Conservation (phyloP, 2,329 filamentous ascomycete genomes). For the Penicillium decumbens region DNA sequence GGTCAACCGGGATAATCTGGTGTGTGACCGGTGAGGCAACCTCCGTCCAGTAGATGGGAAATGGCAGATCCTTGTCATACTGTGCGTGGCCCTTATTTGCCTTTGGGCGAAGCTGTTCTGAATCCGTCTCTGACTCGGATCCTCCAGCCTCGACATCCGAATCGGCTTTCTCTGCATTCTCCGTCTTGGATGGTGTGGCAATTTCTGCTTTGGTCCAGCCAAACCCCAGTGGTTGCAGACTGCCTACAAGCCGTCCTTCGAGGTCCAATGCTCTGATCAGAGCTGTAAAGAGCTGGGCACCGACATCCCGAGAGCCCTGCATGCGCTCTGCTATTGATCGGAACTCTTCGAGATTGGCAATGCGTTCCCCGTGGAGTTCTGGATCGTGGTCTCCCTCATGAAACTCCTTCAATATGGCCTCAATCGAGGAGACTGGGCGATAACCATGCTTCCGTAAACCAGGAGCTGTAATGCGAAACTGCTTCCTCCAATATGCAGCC, state of each 20-base stretch:
- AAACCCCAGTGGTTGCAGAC: constrained; percentile 79
- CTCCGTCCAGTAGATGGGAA: constrained; percentile 91
- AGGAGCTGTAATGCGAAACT: constrained; percentile 71
- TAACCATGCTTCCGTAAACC: constrained; percentile 88
- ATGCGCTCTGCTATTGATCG: constrained; percentile 63
- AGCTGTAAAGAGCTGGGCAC: constrained; percentile 84
- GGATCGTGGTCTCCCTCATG: constrained; percentile 59
- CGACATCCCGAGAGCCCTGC: constrained; percentile 78
- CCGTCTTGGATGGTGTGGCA: constrained; percentile 48
- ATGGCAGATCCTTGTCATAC: constrained; percentile 72
- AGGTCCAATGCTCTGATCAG: constrained; percentile 74
- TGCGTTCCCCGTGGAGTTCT: constrained; percentile 68
- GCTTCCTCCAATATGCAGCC: constrained; percentile 81
- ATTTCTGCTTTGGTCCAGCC: constrained; percentile 87
- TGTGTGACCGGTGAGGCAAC: constrained; percentile 76
- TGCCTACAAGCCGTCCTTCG: constrained; percentile 78
- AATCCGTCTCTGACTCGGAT: constrained; percentile 18
- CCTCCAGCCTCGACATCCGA: constrained; percentile 18
- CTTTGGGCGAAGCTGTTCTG: constrained; percentile 21
- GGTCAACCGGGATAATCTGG: constrained; percentile 73
- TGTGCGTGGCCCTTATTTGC: constrained; percentile 44
- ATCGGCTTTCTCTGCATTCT: constrained; percentile 9
- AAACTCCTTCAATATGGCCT: constrained; percentile 68
- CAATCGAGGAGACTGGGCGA: constrained; percentile 68
- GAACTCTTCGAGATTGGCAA: constrained; percentile 64